Evolutionary conservation across 164 flowering plant species (phyloP), one percentile per base, ranked within the genome.

Genomic region (grape (Vitis vinifera)): DNA sequence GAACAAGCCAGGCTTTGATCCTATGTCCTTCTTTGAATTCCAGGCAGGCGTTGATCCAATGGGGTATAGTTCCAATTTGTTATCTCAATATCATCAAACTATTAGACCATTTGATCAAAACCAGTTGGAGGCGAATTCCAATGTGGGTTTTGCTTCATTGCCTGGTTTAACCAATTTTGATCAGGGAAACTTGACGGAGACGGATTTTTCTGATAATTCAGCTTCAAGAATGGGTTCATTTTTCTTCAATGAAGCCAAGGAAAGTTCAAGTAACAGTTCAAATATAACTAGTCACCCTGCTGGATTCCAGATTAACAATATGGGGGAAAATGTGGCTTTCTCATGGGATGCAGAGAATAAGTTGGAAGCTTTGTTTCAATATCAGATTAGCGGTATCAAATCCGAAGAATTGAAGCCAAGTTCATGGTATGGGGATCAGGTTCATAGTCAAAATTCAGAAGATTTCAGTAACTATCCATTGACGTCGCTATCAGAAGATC

Each of bases 401-500:
- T 73, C 80, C 37, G 85, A 87, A 62, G 87, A 82, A 55, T 5
- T 76, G 69, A 75, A 73, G 59, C 56, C 81, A 23, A 70, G 70
- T 77, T 77, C 84, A 23, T 87, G 87, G 87, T 74, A 77, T 65
- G 83, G 77, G 55, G 80, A 71, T 13, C 79, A 77, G 14, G 69
- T 76, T 51, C 81, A 76, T 13, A 15, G 55, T 65, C 81, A 77
- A 3, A 73, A 48, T 67, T 77, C 82, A 17, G 84, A 72, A 55
- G 81, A 83, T 74, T 87, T 80, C 77, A 73, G 76, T 80, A 81
- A 79, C 77, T 87, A 75, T 76, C 82, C 83, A 0, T 73, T 81
- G 64, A 70, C 73, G 53, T 85, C 89, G 3, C 70, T 84, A 29
- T 79, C 87, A 1, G 85, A 86, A 44, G 86, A 87, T 73, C 71